Evolutionary conservation across 2,329 filamentous ascomycete species (phyloP).

Genomic region (Penicillium sp.): DNA sequence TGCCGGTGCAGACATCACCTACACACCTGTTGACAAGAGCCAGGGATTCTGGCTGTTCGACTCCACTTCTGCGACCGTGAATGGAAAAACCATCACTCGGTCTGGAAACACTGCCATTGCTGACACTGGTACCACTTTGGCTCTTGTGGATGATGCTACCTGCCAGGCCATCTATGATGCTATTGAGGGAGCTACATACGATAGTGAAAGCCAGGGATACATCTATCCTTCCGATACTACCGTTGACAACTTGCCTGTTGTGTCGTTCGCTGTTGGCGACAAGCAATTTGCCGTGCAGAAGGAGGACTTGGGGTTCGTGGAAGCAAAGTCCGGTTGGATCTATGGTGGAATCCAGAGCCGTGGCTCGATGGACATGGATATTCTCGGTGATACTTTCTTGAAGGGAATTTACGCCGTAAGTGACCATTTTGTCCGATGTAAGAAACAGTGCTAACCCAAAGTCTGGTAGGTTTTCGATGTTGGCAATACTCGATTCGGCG

Average conservation of each 20-base stretch:
- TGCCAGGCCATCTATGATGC: constrained; percentile 63
- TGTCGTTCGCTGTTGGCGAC: constrained; percentile 65
- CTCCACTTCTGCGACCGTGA: constrained; percentile 59
- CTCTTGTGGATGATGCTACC: constrained; percentile 62
- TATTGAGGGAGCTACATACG: constrained; percentile 63
- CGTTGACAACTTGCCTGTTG: constrained; percentile 56
- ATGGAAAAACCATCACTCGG: constrained; percentile 54
- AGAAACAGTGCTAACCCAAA: neutral
- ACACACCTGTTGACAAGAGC: constrained; percentile 62
- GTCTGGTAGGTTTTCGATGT: constrained; percentile 60
- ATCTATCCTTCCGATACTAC: constrained; percentile 59
- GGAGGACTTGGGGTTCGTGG: constrained; percentile 62
- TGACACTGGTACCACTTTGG: constrained; percentile 71
- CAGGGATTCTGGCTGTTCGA: constrained; percentile 69
- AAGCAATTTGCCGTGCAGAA: constrained; percentile 62
- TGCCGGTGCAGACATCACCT: constrained; percentile 57
- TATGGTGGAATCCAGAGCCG: constrained; percentile 68
- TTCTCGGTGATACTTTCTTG: constrained; percentile 64
- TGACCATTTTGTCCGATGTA: constrained; percentile 7
- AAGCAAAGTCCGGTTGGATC: constrained; percentile 55
- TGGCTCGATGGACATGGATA: constrained; percentile 60
- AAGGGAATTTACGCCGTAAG: constrained; percentile 65
- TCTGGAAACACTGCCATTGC: constrained; percentile 65
- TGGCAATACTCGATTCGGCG: constrained; percentile 60
- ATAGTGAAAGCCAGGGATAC: constrained; percentile 61